Percentiles rank a stretch among this genome's conserved stretches.
phyloP scores from a whole-genome alignment of 306 rosid genomes.

The Psophocarpus tetragonolobus region DNA sequence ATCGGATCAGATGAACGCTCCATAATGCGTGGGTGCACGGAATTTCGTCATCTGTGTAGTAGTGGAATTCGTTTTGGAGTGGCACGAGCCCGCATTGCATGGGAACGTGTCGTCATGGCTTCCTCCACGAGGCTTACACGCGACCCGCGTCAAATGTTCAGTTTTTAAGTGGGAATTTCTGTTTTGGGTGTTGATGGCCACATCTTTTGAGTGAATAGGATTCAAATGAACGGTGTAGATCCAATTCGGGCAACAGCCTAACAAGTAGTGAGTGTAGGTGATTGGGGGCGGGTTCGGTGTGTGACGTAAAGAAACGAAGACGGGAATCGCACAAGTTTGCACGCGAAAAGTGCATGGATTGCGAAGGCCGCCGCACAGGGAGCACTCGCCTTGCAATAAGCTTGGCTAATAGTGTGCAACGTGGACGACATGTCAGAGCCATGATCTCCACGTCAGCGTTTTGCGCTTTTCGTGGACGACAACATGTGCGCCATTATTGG shows the following conservation, averaged over 20 bases:
- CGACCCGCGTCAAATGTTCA: background rate
- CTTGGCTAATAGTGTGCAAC: conserved; percentile 8
- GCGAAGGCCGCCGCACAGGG: conserved; percentile 30
- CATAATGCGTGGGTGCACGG: background rate
- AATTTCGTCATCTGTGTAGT: background rate
- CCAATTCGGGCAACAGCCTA: background rate
- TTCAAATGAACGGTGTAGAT: background rate
- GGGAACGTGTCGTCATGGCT: conserved; percentile 40
- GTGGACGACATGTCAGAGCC: conserved; percentile 8
- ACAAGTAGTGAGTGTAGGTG: background rate
- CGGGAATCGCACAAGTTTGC: conserved; percentile 28
- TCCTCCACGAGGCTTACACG: conserved; percentile 46
- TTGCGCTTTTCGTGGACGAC: background rate
- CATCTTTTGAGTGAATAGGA: background rate
- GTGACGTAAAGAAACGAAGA: conserved; percentile 8
- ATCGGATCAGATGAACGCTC: background rate
- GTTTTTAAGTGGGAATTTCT: background rate
- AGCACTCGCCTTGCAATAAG: conserved; percentile 24
- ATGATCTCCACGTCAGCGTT: background rate
- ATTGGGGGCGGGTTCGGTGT: background rate
- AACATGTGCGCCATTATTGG: background rate
- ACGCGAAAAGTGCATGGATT: conserved; percentile 50
- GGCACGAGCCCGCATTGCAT: conserved; percentile 37
- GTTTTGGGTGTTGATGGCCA: background rate
- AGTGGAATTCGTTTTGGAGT: background rate